Evolutionary conservation across 495 filamentous ascomycete genomes (phyloP), one percentile per base, ranked within the genome.

Genomic region (Saxophila tyrrhenica): DNA sequence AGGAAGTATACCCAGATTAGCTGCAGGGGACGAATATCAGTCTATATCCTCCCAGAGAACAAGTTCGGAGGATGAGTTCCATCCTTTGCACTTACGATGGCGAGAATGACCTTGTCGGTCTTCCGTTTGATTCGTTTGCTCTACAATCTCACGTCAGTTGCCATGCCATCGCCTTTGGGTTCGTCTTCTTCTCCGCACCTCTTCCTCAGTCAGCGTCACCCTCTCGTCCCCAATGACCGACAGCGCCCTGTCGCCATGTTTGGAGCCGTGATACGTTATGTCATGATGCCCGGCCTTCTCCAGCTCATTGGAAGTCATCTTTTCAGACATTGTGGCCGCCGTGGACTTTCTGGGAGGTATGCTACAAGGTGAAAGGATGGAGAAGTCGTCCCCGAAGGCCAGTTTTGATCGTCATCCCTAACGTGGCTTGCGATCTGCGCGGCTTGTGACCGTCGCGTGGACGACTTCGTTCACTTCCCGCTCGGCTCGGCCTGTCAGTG

Each of bases 1-100:
- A 76, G 61, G 57, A 84, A 82, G 58, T 84, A 83, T 10, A 82
- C 79, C 82, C 81, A 84, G 20, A 77, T 67, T 1, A 84, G 68
- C n/a, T n/a, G n/a, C n/a, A n/a, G n/a, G n/a, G n/a, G n/a, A n/a
- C n/a, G n/a, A n/a, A n/a, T n/a, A n/a, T n/a, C n/a, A n/a, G n/a
- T n/a, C n/a, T n/a, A n/a, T n/a, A n/a, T n/a, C n/a, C n/a, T n/a
- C n/a, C n/a, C n/a, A n/a, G n/a, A n/a, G n/a, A n/a, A n/a, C n/a
- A n/a, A n/a, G n/a, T n/a, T n/a, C n/a, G n/a, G n/a, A n/a, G n/a
- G n/a, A n/a, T n/a, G n/a, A n/a, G n/a, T n/a, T n/a, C n/a, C n/a
- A n/a, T n/a, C n/a, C n/a, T n/a, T n/a, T n/a, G n/a, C n/a, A n/a
- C n/a, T n/a, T n/a, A n/a, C n/a, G 41, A 85, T 72, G 11, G 71